phyloP scores from a whole-genome alignment of 208 protist species.

The Acanthamoeba lugdunensis region DNA sequence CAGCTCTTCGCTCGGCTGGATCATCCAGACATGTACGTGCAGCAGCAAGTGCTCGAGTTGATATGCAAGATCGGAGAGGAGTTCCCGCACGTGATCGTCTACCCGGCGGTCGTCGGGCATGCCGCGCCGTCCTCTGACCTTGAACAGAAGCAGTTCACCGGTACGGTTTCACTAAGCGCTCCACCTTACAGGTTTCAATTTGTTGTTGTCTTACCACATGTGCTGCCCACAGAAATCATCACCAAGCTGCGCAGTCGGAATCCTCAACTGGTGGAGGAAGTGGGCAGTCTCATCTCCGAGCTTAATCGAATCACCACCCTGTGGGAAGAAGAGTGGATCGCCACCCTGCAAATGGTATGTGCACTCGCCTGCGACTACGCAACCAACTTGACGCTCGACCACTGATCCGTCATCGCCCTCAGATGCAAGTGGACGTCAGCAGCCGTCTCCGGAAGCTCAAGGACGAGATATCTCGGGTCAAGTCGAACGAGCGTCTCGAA shows the following conservation, averaged over 20 bases:
- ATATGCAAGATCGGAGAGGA: slow-evolving; percentile 73
- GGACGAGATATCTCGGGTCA: slow-evolving; percentile 66
- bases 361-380: not conserved
- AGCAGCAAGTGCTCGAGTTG: slow-evolving; percentile 67
- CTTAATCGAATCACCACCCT: slow-evolving; percentile 81
- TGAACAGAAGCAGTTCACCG: slow-evolving; percentile 51
- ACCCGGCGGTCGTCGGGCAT: slow-evolving; percentile 67
- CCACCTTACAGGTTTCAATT: not conserved
- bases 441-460: slow-evolving; percentile 34
- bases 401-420: not conserved
- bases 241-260: slow-evolving; percentile 25
- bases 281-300: slow-evolving; percentile 76
- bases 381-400: not conserved
- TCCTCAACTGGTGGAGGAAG: slow-evolving; percentile 75
- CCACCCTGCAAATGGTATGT: slow-evolving; percentile 47
- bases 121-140: not conserved
- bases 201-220: not conserved
- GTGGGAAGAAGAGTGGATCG: slow-evolving; percentile 80
- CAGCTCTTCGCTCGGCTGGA: slow-evolving; percentile 78
- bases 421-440: slow-evolving; percentile 71
- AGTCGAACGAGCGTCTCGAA: slow-evolving; percentile 42
- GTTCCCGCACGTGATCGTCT: slow-evolving; percentile 77
- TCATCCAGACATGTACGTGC: slow-evolving; percentile 46
- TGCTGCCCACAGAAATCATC: slow-evolving; percentile 4
- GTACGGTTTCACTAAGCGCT: not conserved